Conservation (phyloP, 1,139 yeast species). For the Kodamaea anthophila region DNA sequence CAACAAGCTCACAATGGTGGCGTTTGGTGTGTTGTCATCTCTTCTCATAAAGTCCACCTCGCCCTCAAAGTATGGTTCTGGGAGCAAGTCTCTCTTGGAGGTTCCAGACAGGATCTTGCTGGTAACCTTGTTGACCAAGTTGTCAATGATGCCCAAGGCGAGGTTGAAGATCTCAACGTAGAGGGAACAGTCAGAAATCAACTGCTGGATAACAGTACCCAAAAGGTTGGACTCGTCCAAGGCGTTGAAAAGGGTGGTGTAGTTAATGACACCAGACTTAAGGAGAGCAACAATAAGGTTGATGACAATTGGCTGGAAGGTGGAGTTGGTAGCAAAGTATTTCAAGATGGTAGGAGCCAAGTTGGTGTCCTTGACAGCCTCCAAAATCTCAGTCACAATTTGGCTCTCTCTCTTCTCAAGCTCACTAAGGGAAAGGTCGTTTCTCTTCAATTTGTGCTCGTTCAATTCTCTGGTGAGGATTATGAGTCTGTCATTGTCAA, state of each 20-base stretch:
- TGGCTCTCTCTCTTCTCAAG: constrained; percentile 21
- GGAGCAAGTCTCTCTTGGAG: constrained; percentile 15
- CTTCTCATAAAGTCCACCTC: constrained; percentile 4
- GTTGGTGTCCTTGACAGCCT: constrained; percentile 33
- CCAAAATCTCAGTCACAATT: constrained; percentile 38
- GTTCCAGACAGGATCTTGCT: constrained; percentile 18
- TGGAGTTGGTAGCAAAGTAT: constrained; percentile 29
- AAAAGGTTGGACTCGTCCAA: constrained; percentile 37
- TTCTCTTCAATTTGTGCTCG: constrained; percentile 24
- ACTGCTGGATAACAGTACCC: constrained; percentile 30
- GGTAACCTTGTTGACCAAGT: constrained; percentile 27
- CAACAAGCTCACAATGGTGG: constrained; percentile 31
- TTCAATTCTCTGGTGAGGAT: constrained; percentile 19
- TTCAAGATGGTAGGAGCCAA: constrained; percentile 34
- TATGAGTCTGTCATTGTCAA: constrained; percentile 16
- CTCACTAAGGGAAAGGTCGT: constrained; percentile 18
- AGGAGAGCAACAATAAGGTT: constrained; percentile 26
- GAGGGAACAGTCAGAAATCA: constrained; percentile 37
- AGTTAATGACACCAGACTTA: constrained; percentile 28
- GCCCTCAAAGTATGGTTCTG: constrained; percentile 4
- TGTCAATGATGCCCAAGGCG: constrained; percentile 24
- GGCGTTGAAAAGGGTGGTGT: constrained; percentile 30
- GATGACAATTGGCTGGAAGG: constrained; percentile 32
- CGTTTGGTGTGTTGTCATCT: constrained; percentile 13
- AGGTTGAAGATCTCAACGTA: constrained; percentile 32